Conservation (phyloP, 345 rosid genomes). For the Leavenworthia alabamica region DNA sequence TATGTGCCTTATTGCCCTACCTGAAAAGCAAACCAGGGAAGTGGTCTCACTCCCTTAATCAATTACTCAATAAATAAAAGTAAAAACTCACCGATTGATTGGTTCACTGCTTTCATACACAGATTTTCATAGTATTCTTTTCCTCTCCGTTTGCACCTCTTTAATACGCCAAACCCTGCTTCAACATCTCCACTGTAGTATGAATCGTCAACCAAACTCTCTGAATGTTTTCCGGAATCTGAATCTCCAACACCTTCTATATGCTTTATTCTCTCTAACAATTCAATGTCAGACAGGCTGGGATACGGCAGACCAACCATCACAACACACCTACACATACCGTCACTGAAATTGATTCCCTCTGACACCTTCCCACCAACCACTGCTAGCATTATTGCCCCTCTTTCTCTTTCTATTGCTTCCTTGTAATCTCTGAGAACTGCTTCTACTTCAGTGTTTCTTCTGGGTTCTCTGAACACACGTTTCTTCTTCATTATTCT, state of each 20-base stretch:
- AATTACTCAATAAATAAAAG: background rate
- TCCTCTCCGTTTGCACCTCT: slow-evolving; percentile 73
- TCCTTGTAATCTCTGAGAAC: slow-evolving; percentile 80
- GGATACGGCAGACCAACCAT: slow-evolving; percentile 98
- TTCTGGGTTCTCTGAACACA: slow-evolving; percentile 84
- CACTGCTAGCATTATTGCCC: slow-evolving; percentile 80
- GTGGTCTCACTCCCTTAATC: slow-evolving; percentile 4
- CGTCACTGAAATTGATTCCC: slow-evolving; percentile 95
- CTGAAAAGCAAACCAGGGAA: slow-evolving; percentile 31
- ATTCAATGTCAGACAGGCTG: slow-evolving; percentile 70
- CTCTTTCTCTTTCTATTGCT: slow-evolving; percentile 50
- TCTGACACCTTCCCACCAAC: slow-evolving; percentile 99
- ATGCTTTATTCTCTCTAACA: slow-evolving; percentile 82
- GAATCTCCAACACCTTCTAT: slow-evolving; percentile 64
- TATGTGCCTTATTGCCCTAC: slow-evolving; percentile 80
- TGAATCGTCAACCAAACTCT: slow-evolving; percentile 37
- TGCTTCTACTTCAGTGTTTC: slow-evolving; percentile 52
- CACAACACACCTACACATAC: slow-evolving; percentile 93
- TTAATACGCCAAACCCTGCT: slow-evolving; percentile 60
- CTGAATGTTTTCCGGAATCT: slow-evolving; percentile 27
- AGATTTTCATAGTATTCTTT: slow-evolving; percentile 88
- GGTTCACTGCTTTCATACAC: slow-evolving; percentile 97
- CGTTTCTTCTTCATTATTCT: slow-evolving; percentile 71
- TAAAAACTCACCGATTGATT: slow-evolving; percentile 69
- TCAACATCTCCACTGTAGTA: slow-evolving; percentile 46